Conservation (phyloP, 257 asterid species). For the Nicotiana attenuata region DNA sequence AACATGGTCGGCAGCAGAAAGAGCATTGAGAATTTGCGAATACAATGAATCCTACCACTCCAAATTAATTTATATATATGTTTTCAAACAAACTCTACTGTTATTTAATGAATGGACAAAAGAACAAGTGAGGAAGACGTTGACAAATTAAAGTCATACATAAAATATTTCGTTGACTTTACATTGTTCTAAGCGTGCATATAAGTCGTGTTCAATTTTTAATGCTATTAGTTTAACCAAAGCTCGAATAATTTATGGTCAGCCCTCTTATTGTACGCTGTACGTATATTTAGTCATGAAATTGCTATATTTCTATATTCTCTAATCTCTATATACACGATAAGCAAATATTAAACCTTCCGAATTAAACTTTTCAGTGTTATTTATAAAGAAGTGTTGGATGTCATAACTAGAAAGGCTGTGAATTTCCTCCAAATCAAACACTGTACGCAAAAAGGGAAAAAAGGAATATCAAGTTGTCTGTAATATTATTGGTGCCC, state of each 20-base stretch:
- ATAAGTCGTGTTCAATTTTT: not conserved
- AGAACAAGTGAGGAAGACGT: not conserved
- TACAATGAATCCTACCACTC: slow-evolving; percentile 2
- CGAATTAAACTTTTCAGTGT: not conserved
- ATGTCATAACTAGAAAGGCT: not conserved
- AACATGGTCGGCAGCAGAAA: not conserved
- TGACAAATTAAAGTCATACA: not conserved
- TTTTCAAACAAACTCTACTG: not conserved
- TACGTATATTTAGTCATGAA: not conserved
- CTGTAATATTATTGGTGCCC: too few relatives aligned
- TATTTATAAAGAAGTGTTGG: not conserved
- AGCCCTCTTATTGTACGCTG: not conserved
- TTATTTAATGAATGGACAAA: not conserved
- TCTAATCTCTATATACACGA: not conserved
- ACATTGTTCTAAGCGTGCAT: slow-evolving; percentile 18
- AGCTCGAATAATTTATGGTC: not conserved
- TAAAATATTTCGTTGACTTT: slow-evolving; percentile 21
- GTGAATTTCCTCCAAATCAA: not conserved
- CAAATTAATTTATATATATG: not conserved
- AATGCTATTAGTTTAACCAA: not conserved
- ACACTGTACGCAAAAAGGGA: not conserved
- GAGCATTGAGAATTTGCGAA: not conserved
- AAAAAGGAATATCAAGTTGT: not conserved
- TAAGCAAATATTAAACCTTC: not conserved
- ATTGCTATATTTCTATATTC: not conserved